A percentile compares a stretch with the other conserved stretches of the same genome.
phyloP scores from a whole-genome alignment of 352 stramenopile species.

The Phytophthora colocasiae region DNA sequence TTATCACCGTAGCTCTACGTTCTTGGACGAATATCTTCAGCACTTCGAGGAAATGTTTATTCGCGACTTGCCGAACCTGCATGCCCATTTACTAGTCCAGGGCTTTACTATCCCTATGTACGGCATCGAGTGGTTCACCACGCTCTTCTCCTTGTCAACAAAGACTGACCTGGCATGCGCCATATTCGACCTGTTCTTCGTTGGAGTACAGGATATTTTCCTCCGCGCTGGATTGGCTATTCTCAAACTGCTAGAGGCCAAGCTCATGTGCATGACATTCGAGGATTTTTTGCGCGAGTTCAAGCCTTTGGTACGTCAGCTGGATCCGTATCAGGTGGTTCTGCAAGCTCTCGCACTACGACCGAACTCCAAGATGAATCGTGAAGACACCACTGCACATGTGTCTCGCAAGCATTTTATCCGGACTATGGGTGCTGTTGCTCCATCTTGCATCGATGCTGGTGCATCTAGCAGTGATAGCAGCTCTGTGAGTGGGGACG shows the following conservation, averaged over 20 bases:
- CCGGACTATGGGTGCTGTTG: conserved; percentile 31
- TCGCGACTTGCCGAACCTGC: conserved; percentile 68
- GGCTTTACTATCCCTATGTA: conserved; percentile 86
- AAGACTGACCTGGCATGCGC: conserved; percentile 83
- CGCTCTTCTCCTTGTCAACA: conserved; percentile 85
- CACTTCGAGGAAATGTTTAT: conserved; percentile 87
- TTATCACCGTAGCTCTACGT: conserved; percentile 84
- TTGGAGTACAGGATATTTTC: conserved; percentile 83
- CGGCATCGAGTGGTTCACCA: conserved; percentile 91
- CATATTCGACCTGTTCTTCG: conserved; percentile 88
- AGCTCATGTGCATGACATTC: conserved; percentile 87
- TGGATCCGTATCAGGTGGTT: conserved; percentile 84
- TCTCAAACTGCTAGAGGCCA: conserved; percentile 77
- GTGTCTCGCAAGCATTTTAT: conserved; percentile 64
- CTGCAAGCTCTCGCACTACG: conserved; percentile 61
- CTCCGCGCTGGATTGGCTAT: conserved; percentile 81
- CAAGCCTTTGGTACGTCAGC: conserved; percentile 73
- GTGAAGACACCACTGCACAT: conserved; percentile 62
- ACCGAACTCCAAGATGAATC: conserved; percentile 53
- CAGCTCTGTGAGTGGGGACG: conserved; percentile 37
- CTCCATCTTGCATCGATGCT: conserved; percentile 25
- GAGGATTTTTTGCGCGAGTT: conserved; percentile 88
- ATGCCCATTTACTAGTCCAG: conserved; percentile 63
- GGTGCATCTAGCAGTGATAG: conserved; percentile 34
- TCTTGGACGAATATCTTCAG: conserved; percentile 84